Conservation (phyloP, 2,329 filamentous ascomycete genomes). For the Fusarium tupiense region DNA sequence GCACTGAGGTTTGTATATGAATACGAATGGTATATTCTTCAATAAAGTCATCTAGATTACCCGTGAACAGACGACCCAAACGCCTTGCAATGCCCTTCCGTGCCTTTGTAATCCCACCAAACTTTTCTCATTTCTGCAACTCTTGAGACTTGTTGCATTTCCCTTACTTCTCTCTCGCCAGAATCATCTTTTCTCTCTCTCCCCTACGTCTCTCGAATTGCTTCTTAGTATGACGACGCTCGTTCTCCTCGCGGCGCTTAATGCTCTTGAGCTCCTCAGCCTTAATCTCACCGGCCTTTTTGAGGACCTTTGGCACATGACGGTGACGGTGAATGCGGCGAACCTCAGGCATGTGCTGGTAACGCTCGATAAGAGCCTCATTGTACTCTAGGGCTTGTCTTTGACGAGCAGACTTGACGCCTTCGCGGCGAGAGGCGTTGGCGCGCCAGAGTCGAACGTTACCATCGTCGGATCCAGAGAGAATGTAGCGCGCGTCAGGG, state of each 20-base stretch:
- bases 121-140: constrained; percentile 15
- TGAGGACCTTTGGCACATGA: constrained; percentile 90
- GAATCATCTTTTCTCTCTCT: constrained; percentile 92
- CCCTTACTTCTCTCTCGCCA: constrained; percentile 69
- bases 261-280: constrained; percentile 85
- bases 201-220: constrained; percentile 76
- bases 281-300: constrained; percentile 98
- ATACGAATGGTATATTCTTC: constrained; percentile 34
- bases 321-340: constrained; percentile 89
- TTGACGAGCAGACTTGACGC: constrained; percentile 85
- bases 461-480: constrained; percentile 93
- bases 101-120: constrained; percentile 33
- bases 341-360: constrained; percentile 96
- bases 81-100: constrained; percentile 49
- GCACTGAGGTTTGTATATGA: neutral
- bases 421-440: constrained; percentile 82
- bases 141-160: constrained; percentile 18
- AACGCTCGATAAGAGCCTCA: constrained; percentile 82
- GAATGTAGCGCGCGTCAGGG: constrained; percentile 87
- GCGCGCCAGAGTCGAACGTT: constrained; percentile 89
- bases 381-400: constrained; percentile 93
- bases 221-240: constrained; percentile 89
- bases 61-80: constrained; percentile 41
- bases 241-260: constrained; percentile 93
- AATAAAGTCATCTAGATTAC: constrained; percentile 33